Percentiles rank a stretch among this genome's conserved stretches.
phyloP scores from a whole-genome alignment of 2,329 filamentous ascomycete genomes.

The Shiraia sp. region DNA sequence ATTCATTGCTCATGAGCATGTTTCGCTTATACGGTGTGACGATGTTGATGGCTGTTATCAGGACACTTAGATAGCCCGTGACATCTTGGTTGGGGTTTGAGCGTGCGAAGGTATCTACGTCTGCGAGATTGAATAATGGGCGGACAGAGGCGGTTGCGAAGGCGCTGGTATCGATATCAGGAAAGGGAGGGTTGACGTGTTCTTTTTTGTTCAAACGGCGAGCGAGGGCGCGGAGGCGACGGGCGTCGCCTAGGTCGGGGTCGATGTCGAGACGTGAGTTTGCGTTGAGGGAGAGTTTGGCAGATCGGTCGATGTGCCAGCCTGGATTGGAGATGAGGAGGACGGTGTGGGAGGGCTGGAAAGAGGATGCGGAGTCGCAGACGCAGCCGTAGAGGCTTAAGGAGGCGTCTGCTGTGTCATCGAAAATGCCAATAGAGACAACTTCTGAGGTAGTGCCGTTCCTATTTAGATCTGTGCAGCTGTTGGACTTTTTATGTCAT shows the following conservation, averaged over 20 bases:
- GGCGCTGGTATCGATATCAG: constrained; percentile 33
- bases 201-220: constrained; percentile 54
- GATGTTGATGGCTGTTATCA: constrained; percentile 50
- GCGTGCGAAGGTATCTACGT: constrained; percentile 49
- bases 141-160: constrained; percentile 32
- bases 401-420: constrained; percentile 59
- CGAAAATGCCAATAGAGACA: constrained; percentile 58
- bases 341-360: constrained; percentile 55
- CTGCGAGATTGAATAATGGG: constrained; percentile 49
- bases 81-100: constrained; percentile 37
- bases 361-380: constrained; percentile 49
- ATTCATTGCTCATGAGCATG: constrained; percentile 53
- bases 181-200: constrained; percentile 56
- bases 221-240: constrained; percentile 58
- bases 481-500: neutral
- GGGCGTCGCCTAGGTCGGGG: constrained; percentile 57
- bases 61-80: constrained; percentile 50
- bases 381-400: constrained; percentile 62
- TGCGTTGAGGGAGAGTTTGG: constrained; percentile 42
- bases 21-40: constrained; percentile 46
- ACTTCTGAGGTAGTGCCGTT: constrained; percentile 51
- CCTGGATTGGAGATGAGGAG: constrained; percentile 56
- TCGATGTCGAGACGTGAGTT: constrained; percentile 60
- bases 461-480: constrained; percentile 52
- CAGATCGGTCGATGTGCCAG: constrained; percentile 43